phyloP scores from a whole-genome alignment of 2,329 filamentous ascomycete genomes.

The Nemania abortiva region DNA sequence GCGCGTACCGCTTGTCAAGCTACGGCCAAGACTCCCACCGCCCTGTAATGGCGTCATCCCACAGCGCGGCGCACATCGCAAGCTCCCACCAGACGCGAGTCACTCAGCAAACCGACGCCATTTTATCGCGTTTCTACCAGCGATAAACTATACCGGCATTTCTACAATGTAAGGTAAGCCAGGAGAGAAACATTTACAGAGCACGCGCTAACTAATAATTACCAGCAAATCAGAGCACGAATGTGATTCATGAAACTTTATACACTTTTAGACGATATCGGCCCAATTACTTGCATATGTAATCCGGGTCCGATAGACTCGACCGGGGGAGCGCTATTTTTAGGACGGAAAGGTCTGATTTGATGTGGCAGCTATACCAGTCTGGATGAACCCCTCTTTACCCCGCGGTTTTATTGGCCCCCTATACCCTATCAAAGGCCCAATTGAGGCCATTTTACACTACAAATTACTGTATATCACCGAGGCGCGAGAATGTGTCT shows the following conservation, averaged over 20 bases:
- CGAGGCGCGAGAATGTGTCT: no score
- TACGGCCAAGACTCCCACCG: conserved; percentile 27
- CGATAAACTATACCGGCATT: not conserved
- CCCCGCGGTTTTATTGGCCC: no score
- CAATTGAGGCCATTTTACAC: no score
- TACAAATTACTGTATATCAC: no score
- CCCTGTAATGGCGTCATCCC: conserved; percentile 22
- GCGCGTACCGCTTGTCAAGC: conserved; percentile 25
- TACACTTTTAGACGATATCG: not conserved
- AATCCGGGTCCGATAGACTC: not conserved
- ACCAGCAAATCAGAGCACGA: not conserved
- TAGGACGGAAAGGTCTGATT: not conserved
- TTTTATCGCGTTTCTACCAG: conserved; percentile 25
- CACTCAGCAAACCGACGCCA: conserved; percentile 23
- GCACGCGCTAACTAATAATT: not conserved
- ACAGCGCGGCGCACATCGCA: conserved; percentile 17
- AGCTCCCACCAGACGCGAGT: conserved; percentile 9
- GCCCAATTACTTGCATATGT: not conserved
- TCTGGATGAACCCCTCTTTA: no score
- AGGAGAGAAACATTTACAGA: not conserved
- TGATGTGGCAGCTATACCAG: not conserved
- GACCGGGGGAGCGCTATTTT: not conserved
- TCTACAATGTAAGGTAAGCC: not conserved
- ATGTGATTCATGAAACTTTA: not conserved
- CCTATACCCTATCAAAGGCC: no score